These are phyloP conservation scores for Penstemon eatonii DNA, from an alignment of 257 asterid genomes.

Conservation along the genomic window DNA sequence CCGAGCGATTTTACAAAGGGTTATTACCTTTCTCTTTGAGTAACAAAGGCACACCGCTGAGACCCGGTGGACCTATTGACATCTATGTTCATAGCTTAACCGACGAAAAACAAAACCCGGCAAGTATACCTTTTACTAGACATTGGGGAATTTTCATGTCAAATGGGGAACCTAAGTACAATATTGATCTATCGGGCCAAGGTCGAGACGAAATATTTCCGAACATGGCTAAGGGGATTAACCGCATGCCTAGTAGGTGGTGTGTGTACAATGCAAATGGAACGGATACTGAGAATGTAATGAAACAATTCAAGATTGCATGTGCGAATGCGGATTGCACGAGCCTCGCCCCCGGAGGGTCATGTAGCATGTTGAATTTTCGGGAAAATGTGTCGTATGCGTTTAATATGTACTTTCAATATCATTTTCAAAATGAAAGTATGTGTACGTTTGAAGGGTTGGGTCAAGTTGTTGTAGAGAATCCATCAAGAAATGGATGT, in stretches of 20 bases:
- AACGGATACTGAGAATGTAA: not conserved
- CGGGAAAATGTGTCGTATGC: conserved; percentile 46
- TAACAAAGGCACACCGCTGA: conserved; percentile 47
- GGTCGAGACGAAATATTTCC: conserved; percentile 36
- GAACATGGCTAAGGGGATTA: conserved; percentile 38
- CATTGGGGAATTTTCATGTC: conserved; percentile 61
- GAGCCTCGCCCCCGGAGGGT: conserved; percentile 35
- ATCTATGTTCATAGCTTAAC: conserved; percentile 36
- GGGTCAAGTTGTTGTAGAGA: conserved; percentile 31
- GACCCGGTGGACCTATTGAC: conserved; percentile 36
- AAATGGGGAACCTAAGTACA: conserved; percentile 59
- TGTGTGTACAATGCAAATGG: conserved; percentile 28
- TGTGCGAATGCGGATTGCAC: conserved; percentile 46
- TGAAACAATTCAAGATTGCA: not conserved
- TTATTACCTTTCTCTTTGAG: conserved; percentile 34
- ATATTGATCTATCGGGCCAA: conserved; percentile 46
- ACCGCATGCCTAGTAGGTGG: conserved; percentile 50
- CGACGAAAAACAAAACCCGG: conserved; percentile 38
- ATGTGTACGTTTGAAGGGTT: conserved; percentile 39
- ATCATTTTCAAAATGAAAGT: conserved; percentile 24
- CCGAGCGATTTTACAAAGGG: conserved; percentile 39
- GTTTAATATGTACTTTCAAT: conserved; percentile 48
- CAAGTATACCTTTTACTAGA: conserved; percentile 32
- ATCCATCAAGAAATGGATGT: conserved; percentile 35
- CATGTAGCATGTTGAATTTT: conserved; percentile 34